Base-by-base conservation (phyloP, 192 early-diverging fungal species). In the Neocallimastix lanati region DNA sequence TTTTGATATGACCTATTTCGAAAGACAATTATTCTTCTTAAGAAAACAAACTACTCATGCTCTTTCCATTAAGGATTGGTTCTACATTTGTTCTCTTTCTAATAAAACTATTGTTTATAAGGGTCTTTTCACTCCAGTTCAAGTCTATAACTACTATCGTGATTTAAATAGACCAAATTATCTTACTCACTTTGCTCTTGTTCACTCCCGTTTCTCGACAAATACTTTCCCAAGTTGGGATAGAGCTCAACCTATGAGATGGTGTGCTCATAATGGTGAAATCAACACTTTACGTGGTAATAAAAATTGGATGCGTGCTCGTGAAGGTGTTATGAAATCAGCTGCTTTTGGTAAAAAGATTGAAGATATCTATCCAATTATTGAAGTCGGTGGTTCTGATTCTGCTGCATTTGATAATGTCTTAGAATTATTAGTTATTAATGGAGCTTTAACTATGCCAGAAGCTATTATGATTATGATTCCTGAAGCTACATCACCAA, bases 221-320 rank as follows among this genome's bases (percentile, higher is more conserved):
- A 99, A 99, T 87, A 99, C 97, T 18, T 99, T 99, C 88, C 97
- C 97, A 13, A 94, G 92, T 13, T 99, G 97, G 97, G 97, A 99
- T 86, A 92, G 97, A 81, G 96, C 97, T 67, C 97, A 99, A 86
- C 97, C 97, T 36, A 96, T 99, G 94, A 88, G 95, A 84, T 94
- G 93, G 94, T 93, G 93, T 81, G 97, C 96, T 76, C 97, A 99
- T 90, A 99, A 99, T 84, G 97, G 96, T 87, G 97, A 99, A 85
- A 99, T 99, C 84, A 99, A 99, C 86, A 99, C 97, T 35, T 89
- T 99, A 76, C 92, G 95, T 79, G 97, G 97, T 58, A 99, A 99
- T 90, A 97, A 97, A 86, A 99, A 98, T 90, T 99, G 97, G 97
- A 98, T 98, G 97, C 91, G 96, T 76, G 93, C 97, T 77, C 93